phyloP scores from a whole-genome alignment of 2,329 filamentous ascomycete genomes.

The Penicillium corylophilum region DNA sequence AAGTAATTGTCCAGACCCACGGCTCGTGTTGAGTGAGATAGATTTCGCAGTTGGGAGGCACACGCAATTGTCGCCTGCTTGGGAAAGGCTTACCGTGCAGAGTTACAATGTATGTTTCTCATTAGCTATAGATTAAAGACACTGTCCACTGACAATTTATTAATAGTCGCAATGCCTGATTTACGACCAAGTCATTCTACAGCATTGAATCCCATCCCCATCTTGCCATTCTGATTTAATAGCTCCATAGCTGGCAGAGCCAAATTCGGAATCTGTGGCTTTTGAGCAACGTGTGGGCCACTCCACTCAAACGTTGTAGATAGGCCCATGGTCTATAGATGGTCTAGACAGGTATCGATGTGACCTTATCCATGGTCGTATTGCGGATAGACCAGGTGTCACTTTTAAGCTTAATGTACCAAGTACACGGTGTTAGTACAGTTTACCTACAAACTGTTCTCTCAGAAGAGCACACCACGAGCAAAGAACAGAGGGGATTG shows the following conservation, averaged over 20 bases:
- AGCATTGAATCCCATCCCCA: background rate
- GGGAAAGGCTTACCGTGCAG: too few species aligned
- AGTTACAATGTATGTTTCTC: background rate
- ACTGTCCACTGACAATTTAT: too few species aligned
- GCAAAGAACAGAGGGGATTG: background rate
- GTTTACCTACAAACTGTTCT: too few species aligned
- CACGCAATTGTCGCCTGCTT: background rate
- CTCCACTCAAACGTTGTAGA: background rate
- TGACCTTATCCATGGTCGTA: background rate
- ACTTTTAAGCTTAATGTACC: background rate
- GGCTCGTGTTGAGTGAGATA: background rate
- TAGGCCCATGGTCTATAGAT: background rate
- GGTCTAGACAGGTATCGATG: conserved; percentile 8
- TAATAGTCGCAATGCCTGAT: background rate
- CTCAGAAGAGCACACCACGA: background rate
- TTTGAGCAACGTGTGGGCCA: background rate
- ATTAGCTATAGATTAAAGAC: background rate
- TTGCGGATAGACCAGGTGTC: background rate
- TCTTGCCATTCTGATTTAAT: background rate
- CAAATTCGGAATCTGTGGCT: background rate
- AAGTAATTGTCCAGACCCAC: conserved; percentile 7
- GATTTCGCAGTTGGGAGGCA: background rate
- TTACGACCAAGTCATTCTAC: background rate
- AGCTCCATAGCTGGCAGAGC: background rate
- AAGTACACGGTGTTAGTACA: too few species aligned